Conservation (phyloP, 305 asterid species). For the Petunia hybrid region DNA sequence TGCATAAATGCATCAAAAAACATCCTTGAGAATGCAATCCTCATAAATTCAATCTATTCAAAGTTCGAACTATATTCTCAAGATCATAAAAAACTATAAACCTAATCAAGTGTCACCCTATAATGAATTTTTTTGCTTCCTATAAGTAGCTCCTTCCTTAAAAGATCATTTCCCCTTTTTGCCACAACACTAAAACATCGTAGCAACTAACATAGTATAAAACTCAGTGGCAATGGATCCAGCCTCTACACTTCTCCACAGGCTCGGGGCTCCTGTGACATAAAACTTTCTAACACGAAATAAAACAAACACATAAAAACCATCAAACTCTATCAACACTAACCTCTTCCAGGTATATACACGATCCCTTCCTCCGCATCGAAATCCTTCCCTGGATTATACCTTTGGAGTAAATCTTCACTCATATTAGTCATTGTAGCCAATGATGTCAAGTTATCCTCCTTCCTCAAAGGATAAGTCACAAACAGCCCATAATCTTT, state of each 20-base stretch:
- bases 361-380: slow-evolving; percentile 58
- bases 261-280: neutral
- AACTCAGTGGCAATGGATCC: no score
- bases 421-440: slow-evolving; percentile 58
- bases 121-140: neutral
- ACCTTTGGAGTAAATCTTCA: slow-evolving; percentile 55
- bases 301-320: neutral
- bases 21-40: slow-evolving; percentile 5
- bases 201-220: no score
- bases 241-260: no score
- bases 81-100: neutral
- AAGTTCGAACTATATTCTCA: neutral
- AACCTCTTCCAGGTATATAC: slow-evolving; percentile 84
- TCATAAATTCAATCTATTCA: slow-evolving; percentile 8
- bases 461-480: slow-evolving; percentile 71
- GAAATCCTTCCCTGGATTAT: slow-evolving; percentile 63
- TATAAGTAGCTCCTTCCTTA: neutral
- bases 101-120: neutral
- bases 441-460: slow-evolving; percentile 60
- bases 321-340: slow-evolving; percentile 29
- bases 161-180: neutral
- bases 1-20: neutral
- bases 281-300: neutral
- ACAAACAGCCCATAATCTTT: slow-evolving; percentile 74
- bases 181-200: neutral